Conservation (phyloP, 331 rosid genomes). For the Phaseolus coccineus region DNA sequence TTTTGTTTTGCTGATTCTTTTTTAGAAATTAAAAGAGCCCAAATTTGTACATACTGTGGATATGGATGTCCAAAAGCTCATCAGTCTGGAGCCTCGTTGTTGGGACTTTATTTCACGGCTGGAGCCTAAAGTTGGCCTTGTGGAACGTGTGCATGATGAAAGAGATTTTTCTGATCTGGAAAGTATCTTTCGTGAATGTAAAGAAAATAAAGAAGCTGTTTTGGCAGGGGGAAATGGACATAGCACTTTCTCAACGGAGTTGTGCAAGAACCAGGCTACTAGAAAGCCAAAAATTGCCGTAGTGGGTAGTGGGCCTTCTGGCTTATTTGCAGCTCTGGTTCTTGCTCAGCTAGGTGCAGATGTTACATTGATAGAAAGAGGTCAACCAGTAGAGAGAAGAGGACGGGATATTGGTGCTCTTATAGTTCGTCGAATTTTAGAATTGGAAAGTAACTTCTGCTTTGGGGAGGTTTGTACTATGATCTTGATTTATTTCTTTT, state of each 20-base stretch:
- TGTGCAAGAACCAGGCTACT: constrained; percentile 30
- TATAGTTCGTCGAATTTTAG: constrained; percentile 72
- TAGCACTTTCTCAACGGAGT: constrained; percentile 44
- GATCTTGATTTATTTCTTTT: constrained; percentile 45
- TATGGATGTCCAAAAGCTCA: constrained; percentile 81
- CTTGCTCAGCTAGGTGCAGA: constrained; percentile 94
- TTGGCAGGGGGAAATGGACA: constrained; percentile 48
- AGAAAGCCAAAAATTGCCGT: constrained; percentile 77
- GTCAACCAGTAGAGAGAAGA: constrained; percentile 94
- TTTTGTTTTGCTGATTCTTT: constrained; percentile 41
- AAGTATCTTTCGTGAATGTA: constrained; percentile 58
- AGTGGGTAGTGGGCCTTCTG: constrained; percentile 94
- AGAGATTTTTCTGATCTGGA: constrained; percentile 65
- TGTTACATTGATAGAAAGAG: constrained; percentile 95
- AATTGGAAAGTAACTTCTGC: constrained; percentile 92
- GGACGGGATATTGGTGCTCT: constrained; percentile 97
- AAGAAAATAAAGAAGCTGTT: constrained; percentile 45
- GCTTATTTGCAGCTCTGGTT: constrained; percentile 89
- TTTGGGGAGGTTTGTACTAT: constrained; percentile 88
- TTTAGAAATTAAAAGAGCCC: constrained; percentile 80
- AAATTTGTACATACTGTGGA: constrained; percentile 91
- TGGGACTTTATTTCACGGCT: constrained; percentile 84
- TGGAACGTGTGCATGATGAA: constrained; percentile 62
- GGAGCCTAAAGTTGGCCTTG: constrained; percentile 86
- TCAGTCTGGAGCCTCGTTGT: constrained; percentile 76